Conservation (phyloP, 2,329 filamentous ascomycete species). For the Claviceps fusiformis region DNA sequence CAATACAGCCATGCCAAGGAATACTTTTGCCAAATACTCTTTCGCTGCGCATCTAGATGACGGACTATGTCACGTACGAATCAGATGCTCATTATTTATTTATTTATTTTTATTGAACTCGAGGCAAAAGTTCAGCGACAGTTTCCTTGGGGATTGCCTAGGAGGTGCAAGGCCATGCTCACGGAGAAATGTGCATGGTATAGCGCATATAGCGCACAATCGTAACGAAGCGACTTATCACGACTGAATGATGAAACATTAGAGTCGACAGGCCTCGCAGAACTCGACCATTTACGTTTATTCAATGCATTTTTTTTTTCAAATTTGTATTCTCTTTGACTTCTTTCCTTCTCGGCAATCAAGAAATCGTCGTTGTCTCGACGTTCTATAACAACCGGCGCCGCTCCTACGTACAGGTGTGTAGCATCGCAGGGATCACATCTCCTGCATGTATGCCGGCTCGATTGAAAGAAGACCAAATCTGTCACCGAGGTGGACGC, state of each 20-base stretch:
- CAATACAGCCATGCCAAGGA: background rate
- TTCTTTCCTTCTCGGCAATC: background rate
- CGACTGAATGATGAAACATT: conserved; percentile 2
- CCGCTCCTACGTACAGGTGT: background rate
- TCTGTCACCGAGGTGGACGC: background rate
- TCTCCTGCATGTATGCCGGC: background rate
- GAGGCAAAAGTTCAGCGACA: background rate
- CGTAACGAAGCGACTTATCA: conserved; percentile 4
- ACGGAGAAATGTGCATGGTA: background rate
- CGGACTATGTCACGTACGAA: conserved; percentile 2
- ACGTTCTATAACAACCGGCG: background rate
- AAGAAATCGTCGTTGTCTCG: background rate
- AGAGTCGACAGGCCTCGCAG: conserved; percentile 1
- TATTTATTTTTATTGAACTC: background rate
- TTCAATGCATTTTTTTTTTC: conserved; percentile 5
- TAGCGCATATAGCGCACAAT: background rate
- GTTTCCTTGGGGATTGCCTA: background rate
- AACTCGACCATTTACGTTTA: conserved; percentile 2
- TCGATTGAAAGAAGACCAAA: background rate
- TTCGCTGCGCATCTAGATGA: background rate
- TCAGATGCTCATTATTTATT: background rate
- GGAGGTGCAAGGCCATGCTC: background rate
- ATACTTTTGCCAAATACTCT: background rate
- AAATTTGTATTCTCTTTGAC: background rate
- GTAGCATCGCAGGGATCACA: background rate